Evolutionary conservation across 441 rosid species (phyloP).

Genomic region (Flueggea neowawraea): DNA sequence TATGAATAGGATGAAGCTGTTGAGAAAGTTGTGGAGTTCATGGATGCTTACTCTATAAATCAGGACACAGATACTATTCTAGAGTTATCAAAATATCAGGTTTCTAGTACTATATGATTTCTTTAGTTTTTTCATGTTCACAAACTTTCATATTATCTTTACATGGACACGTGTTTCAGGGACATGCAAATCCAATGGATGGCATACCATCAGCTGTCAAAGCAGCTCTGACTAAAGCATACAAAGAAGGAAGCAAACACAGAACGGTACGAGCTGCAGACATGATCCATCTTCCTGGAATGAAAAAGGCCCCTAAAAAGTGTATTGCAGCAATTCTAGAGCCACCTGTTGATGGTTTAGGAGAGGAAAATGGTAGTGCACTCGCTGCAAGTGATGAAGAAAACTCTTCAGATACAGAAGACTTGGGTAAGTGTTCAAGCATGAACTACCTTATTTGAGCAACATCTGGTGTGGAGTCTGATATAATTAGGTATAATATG

Average conservation of each 20-base stretch:
- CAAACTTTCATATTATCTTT: slow-evolving; percentile 1
- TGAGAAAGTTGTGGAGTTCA: slow-evolving; percentile 81
- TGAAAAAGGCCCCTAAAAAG: slow-evolving; percentile 80
- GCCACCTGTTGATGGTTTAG: slow-evolving; percentile 52
- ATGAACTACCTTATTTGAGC: not conserved
- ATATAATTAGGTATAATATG: no score
- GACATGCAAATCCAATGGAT: slow-evolving; percentile 79
- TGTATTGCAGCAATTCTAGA: slow-evolving; percentile 80
- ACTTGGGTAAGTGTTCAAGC: slow-evolving; percentile 40
- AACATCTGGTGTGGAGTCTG: not conserved
- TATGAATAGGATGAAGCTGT: slow-evolving; percentile 81
- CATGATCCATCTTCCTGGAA: slow-evolving; percentile 76
- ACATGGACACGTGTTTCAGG: slow-evolving; percentile 38
- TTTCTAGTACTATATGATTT: slow-evolving; percentile 1
- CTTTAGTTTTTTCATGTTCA: not conserved
- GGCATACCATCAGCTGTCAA: slow-evolving; percentile 83
- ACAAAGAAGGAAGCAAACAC: slow-evolving; percentile 65
- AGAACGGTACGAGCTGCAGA: slow-evolving; percentile 88
- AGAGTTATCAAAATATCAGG: slow-evolving; percentile 88
- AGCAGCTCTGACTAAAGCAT: slow-evolving; percentile 87
- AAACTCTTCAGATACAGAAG: slow-evolving; percentile 60
- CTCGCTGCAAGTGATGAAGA: slow-evolving; percentile 63
- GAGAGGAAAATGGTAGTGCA: slow-evolving; percentile 59
- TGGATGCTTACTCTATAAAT: slow-evolving; percentile 84
- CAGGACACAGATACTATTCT: slow-evolving; percentile 83